Evolutionary conservation across 2,329 filamentous ascomycete species (phyloP).

Genomic region (Nigrograna mackinnonii): DNA sequence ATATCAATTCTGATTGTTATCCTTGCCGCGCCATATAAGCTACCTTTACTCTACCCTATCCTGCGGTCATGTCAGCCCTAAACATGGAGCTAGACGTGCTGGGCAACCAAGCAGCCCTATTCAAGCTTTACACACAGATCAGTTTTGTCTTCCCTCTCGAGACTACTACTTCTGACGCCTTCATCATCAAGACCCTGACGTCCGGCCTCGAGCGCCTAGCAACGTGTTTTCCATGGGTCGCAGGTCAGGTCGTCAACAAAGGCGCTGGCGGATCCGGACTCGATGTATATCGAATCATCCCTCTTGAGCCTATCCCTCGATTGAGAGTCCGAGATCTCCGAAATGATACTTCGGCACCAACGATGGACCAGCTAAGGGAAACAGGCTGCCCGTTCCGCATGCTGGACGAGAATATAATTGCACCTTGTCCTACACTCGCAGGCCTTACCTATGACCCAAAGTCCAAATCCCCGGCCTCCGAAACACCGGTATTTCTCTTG

Average conservation of each 20-base stretch:
- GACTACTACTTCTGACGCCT: slow-evolving; percentile 11
- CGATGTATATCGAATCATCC: slow-evolving; percentile 44
- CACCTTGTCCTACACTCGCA: slow-evolving; percentile 46
- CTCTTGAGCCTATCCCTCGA: slow-evolving; percentile 30
- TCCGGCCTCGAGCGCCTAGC: slow-evolving; percentile 33
- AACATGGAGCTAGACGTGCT: slow-evolving; percentile 47
- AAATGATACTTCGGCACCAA: slow-evolving; percentile 40
- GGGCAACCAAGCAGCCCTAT: slow-evolving; percentile 46
- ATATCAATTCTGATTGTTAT: too few relatives aligned
- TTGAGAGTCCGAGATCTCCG: slow-evolving; percentile 51
- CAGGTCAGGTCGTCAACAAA: slow-evolving; percentile 45
- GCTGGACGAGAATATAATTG: slow-evolving; percentile 49
- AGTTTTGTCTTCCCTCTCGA: slow-evolving; percentile 43
- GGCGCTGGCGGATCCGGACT: background rate
- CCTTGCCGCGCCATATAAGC: too few relatives aligned
- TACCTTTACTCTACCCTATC: too few relatives aligned
- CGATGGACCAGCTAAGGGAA: slow-evolving; percentile 34
- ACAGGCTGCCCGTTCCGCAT: slow-evolving; percentile 52
- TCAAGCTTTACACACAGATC: slow-evolving; percentile 52
- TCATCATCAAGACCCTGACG: slow-evolving; percentile 13
- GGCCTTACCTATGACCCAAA: slow-evolving; percentile 12
- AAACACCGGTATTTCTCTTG: slow-evolving; percentile 47
- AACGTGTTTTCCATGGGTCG: slow-evolving; percentile 50
- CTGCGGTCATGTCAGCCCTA: too few relatives aligned
- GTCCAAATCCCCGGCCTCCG: slow-evolving; percentile 16